A percentile compares a stretch with the other conserved stretches of the same genome.
These are phyloP conservation scores for Colletotrichum trifolii DNA, from an alignment of 2,329 filamentous ascomycete species.

Conservation along the genomic window DNA sequence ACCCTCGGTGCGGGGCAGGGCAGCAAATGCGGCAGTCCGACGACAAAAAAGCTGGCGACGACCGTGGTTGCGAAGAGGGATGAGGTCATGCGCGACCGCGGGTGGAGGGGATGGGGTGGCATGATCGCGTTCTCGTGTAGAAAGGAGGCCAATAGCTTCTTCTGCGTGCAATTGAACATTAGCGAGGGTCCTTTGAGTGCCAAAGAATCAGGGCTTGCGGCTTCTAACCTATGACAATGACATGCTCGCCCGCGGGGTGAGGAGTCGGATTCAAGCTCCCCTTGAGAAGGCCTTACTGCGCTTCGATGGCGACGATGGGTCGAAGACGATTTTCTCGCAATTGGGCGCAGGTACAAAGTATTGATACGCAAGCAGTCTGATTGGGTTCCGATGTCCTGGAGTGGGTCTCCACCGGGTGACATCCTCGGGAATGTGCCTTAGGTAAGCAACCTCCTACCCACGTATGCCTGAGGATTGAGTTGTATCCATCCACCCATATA, in stretches of 20 bases:
- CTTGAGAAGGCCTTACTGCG: constrained; percentile 10
- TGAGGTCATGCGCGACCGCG: constrained; percentile 90
- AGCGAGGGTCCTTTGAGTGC: background rate
- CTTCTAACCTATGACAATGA: constrained; percentile 32
- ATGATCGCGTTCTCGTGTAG: constrained; percentile 57
- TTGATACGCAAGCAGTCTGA: constrained; percentile 23
- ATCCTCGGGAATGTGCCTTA: background rate
- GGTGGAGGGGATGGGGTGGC: constrained; percentile 86
- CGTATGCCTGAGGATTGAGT: constrained; percentile 19
- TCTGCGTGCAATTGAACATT: constrained; percentile 27
- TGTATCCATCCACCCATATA: too few species aligned
- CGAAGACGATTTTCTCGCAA: constrained; percentile 22
- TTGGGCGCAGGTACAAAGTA: constrained; percentile 20
- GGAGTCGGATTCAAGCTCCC: constrained; percentile 7
- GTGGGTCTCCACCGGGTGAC: constrained; percentile 10
- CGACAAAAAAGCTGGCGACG: constrained; percentile 89
- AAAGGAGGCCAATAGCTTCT: constrained; percentile 18
- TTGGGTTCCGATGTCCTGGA: constrained; percentile 11
- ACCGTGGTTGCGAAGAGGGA: constrained; percentile 96
- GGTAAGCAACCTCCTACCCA: too few species aligned
- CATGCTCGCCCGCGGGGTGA: constrained; percentile 32
- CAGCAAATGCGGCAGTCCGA: constrained; percentile 87
- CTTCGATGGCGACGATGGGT: constrained; percentile 1
- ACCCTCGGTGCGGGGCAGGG: constrained; percentile 88
- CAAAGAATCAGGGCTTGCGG: background rate